Evolutionary conservation across 257 asterid genomes (phyloP).

Genomic region (Penstemon barbatus): DNA sequence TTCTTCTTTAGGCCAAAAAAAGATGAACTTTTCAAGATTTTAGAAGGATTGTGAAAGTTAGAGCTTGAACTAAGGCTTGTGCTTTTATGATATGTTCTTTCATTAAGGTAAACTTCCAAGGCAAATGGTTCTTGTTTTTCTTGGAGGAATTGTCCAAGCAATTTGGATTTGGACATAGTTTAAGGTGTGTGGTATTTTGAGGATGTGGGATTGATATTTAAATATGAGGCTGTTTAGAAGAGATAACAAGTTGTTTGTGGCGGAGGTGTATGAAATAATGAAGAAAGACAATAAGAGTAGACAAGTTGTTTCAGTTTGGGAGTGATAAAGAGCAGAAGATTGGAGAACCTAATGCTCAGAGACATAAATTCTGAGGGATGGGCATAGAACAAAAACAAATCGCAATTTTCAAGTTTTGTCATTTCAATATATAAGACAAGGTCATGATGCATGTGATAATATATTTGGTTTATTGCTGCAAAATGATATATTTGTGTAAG

Average conservation of each 20-base stretch:
- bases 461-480: too few species aligned
- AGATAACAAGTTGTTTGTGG: constrained; percentile 29
- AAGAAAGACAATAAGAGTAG: constrained; percentile 16
- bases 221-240: constrained; percentile 12
- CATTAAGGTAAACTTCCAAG: constrained; percentile 56
- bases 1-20: constrained; percentile 33
- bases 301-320: constrained; percentile 24
- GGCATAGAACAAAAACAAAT: constrained; percentile 22
- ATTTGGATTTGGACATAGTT: constrained; percentile 4
- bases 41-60: neutral
- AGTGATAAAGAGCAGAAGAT: constrained; percentile 23
- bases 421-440: neutral
- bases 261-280: constrained; percentile 27
- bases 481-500: too few species aligned
- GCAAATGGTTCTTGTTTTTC: constrained; percentile 80
- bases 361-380: constrained; percentile 34
- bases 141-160: constrained; percentile 57
- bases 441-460: neutral
- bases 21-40: constrained; percentile 33
- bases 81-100: constrained; percentile 38
- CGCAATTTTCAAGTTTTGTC: constrained; percentile 20
- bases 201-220: constrained; percentile 4
- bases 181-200: constrained; percentile 9
- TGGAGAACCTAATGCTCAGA: constrained; percentile 37
- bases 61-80: neutral